Conservation (phyloP, 495 filamentous ascomycete species). For the Aspergillus panamensis region DNA sequence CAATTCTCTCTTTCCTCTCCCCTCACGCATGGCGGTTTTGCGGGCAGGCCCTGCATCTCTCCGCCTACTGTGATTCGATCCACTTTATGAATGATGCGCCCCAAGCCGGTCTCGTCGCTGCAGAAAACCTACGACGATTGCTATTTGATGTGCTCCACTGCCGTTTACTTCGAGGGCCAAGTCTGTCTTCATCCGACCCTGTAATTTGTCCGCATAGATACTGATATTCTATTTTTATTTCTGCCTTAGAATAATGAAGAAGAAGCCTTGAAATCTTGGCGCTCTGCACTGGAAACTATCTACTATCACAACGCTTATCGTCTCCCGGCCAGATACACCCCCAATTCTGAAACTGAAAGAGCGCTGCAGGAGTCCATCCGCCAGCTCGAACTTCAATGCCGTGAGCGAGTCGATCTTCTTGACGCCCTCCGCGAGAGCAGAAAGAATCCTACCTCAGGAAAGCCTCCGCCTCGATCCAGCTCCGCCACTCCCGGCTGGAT, state of each 20-base stretch:
- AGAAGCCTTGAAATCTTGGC: slow-evolving; percentile 92
- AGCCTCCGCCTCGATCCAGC: slow-evolving; percentile 14
- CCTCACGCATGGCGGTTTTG: slow-evolving; percentile 18
- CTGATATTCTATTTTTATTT: neutral
- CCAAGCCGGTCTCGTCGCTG: slow-evolving; percentile 70
- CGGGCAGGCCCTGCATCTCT: slow-evolving; percentile 26
- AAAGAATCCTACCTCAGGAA: slow-evolving; percentile 48
- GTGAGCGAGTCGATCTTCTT: slow-evolving; percentile 86
- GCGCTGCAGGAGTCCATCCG: slow-evolving; percentile 76
- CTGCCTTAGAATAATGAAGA: slow-evolving; percentile 73
- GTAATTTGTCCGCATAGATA: neutral
- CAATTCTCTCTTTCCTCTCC: slow-evolving; percentile 5
- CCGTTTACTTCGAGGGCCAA: slow-evolving; percentile 91
- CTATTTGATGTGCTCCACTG: slow-evolving; percentile 89
- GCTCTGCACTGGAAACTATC: slow-evolving; percentile 84
- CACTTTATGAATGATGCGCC: slow-evolving; percentile 65
- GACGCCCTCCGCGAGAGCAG: slow-evolving; percentile 76
- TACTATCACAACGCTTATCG: slow-evolving; percentile 81
- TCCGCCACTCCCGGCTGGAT: slow-evolving; percentile 55
- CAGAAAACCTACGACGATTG: slow-evolving; percentile 98
- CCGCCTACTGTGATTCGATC: slow-evolving; percentile 6
- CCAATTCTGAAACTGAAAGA: slow-evolving; percentile 80
- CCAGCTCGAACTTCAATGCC: slow-evolving; percentile 85
- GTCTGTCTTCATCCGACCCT: slow-evolving; percentile 40
- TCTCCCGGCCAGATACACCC: slow-evolving; percentile 62